phyloP scores from a whole-genome alignment of 805 yeast genomes.

The Lipomyces chichibuensis region DNA sequence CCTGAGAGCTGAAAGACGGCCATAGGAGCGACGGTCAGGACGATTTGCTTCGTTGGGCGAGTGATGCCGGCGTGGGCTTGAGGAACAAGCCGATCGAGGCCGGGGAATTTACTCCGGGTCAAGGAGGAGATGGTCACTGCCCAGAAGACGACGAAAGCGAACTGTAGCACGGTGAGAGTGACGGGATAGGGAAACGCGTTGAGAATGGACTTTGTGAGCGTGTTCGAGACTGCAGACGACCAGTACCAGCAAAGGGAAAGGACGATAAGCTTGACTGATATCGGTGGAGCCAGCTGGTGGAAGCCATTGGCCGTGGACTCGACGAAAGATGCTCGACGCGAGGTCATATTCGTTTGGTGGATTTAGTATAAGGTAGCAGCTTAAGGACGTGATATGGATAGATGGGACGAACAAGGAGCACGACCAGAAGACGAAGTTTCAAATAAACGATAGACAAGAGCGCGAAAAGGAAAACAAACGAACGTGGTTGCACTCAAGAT shows the following conservation, averaged over 20 bases:
- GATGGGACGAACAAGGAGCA: background rate
- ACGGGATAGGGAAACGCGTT: conserved; percentile 74
- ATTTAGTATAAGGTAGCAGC: background rate
- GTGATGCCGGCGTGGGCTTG: conserved; percentile 37
- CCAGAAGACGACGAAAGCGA: conserved; percentile 66
- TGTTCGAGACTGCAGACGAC: conserved; percentile 77
- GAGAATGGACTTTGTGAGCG: conserved; percentile 77
- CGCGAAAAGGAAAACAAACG: background rate
- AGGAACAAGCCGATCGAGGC: conserved; percentile 41
- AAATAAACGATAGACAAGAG: background rate
- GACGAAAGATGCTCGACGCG: background rate
- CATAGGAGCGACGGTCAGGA: conserved; percentile 84
- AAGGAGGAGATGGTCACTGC: conserved; percentile 39
- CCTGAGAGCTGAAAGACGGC: conserved; percentile 92
- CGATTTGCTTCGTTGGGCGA: conserved; percentile 55
- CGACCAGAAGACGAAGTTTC: background rate
- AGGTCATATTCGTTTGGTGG: background rate
- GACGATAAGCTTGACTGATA: conserved; percentile 50
- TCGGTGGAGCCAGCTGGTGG: conserved; percentile 48
- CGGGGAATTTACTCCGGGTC: conserved; percentile 44
- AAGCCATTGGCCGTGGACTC: conserved; percentile 40
- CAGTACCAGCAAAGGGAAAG: conserved; percentile 81
- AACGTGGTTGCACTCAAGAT: background rate
- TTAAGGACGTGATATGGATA: background rate
- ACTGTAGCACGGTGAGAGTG: conserved; percentile 88